Base-by-base conservation (phyloP, 2,329 filamentous ascomycete species). In the Aureobasidium namibiae region DNA sequence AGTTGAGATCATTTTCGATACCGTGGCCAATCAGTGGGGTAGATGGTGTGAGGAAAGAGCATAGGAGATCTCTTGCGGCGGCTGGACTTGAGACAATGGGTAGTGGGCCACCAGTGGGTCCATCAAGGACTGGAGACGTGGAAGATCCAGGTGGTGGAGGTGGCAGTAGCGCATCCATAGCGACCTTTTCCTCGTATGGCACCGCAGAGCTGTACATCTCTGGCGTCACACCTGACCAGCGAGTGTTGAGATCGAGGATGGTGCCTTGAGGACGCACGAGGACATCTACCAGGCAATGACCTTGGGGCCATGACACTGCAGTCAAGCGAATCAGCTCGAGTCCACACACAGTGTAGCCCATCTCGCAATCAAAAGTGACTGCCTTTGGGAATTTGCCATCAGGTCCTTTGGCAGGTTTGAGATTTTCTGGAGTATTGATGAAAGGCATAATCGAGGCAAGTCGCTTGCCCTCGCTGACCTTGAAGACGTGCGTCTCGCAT, bases 291-390 rank as follows among this genome's bases (percentile, higher is more conserved):
- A 99, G 73, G 56, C 82, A 80, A 56, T 85, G 81, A 21, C 89
- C 88, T 9, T 80, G 77, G 0, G 92, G 92, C 92, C 94, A 99
- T 10, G 87, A 84, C 3, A 92, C 87, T 5, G 89, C 92, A 0
- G 94, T 97, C 3, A 99, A 74, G 9, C 94, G 89, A 60, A 97
- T 86, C 18, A 99, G 80, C 71, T 99, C 94, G 64, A 97, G 76
- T 0, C 95, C 94, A 52, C 87, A 74, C 0, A 89, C 89, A 0
- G 95, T 99, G 69, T 95, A 97, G 4, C 89, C 90, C 94, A 99
- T 99, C 70, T 99, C 94, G 67, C 94, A 97, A 71, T 99, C 94
- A 67, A 99, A 92, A 63, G 85, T 88, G 11, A 97, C 84, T 2
- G 88, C 89, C 36, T 82, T 82, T 1, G 67, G 63, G 63, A 65